Evolutionary conservation across 2,329 filamentous ascomycete genomes (phyloP).

Genomic region (Penicillium sp.): DNA sequence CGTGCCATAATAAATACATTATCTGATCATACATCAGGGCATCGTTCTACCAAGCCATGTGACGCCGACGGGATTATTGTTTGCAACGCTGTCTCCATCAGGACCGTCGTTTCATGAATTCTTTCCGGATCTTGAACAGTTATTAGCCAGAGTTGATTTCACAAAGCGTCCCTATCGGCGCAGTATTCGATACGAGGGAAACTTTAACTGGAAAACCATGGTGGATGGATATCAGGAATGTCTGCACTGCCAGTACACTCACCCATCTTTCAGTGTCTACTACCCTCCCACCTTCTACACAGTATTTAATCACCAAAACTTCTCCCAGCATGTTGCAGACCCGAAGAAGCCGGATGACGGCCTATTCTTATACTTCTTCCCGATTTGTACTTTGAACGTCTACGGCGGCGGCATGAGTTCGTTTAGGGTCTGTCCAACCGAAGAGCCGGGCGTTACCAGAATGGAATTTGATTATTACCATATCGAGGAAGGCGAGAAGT

Average conservation of each 20-base stretch:
- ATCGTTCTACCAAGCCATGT: conserved; percentile 36
- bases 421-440: conserved; percentile 53
- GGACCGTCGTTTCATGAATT: conserved; percentile 51
- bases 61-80: conserved; percentile 52
- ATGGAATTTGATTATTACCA: conserved; percentile 62
- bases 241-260: conserved; percentile 57
- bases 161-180: conserved; percentile 50
- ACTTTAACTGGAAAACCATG: conserved; percentile 60
- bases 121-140: conserved; percentile 49
- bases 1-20: background rate
- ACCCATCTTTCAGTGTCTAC: conserved; percentile 52
- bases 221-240: conserved; percentile 59
- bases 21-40: conserved; percentile 19
- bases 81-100: conserved; percentile 48
- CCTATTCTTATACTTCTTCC: conserved; percentile 57
- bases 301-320: conserved; percentile 53
- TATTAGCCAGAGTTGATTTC: conserved; percentile 51
- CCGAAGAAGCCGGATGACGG: conserved; percentile 52
- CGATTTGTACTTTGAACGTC: conserved; percentile 54
- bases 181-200: conserved; percentile 53
- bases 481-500: conserved; percentile 47
- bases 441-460: conserved; percentile 46
- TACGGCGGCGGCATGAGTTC: conserved; percentile 57
- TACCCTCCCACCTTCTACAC: conserved; percentile 55
- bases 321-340: conserved; percentile 54